Conservation (phyloP, 2,329 filamentous ascomycete species). For the Pestalotiopsis sp. region DNA sequence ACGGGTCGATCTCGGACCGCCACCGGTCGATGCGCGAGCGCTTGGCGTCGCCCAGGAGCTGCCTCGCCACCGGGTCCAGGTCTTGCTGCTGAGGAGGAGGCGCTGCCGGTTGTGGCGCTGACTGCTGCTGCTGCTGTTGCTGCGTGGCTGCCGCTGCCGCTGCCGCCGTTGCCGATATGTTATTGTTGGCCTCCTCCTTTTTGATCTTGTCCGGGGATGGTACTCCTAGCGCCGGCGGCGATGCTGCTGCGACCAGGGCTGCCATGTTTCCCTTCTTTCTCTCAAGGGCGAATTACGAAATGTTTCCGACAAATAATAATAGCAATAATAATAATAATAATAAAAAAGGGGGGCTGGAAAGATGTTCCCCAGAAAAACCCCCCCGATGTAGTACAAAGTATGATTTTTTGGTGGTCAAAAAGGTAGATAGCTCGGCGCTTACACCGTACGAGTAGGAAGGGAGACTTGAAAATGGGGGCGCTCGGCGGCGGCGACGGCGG, state of each 20-base stretch:
- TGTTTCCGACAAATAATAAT: no score
- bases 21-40: slow-evolving; percentile 47
- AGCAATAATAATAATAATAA: no score
- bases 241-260: not conserved
- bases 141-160: not conserved
- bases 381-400: no score
- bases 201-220: not conserved
- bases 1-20: slow-evolving; percentile 48
- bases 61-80: not conserved
- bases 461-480: no score
- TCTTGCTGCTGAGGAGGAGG: slow-evolving; percentile 7
- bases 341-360: not conserved
- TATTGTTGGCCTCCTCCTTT: not conserved
- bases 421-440: no score
- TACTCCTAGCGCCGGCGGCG: not conserved
- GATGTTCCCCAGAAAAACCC: no score
- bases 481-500: no score
- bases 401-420: no score
- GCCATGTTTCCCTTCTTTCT: not conserved
- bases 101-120: not conserved
- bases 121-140: not conserved
- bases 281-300: not conserved
- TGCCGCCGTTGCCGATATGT: not conserved
- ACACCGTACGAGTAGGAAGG: no score
- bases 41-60: slow-evolving; percentile 18